A percentile compares a stretch with the other conserved stretches of the same genome.
These are phyloP conservation scores for Nakazawaea populi DNA, from an alignment of 805 yeast genomes.

Conservation along the genomic window DNA sequence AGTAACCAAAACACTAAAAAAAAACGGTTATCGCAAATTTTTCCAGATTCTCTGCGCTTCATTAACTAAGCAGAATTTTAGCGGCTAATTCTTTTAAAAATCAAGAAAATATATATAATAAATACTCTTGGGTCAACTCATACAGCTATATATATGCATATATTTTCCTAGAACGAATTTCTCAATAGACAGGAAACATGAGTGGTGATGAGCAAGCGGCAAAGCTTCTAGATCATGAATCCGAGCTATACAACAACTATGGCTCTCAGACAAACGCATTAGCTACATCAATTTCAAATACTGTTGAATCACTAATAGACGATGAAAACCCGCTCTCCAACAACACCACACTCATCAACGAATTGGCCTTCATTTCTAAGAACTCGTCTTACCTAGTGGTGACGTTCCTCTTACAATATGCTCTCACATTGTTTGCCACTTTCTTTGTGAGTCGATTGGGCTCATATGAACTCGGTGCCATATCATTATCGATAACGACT, in stretches of 20 bases:
- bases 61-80: not conserved
- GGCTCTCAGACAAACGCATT: slow-evolving; percentile 19
- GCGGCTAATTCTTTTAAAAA: not conserved
- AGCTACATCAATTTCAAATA: slow-evolving; percentile 17
- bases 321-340: not conserved
- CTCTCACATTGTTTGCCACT: slow-evolving; percentile 61
- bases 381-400: slow-evolving; percentile 41
- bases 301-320: slow-evolving; percentile 5
- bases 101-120: not conserved
- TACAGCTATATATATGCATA: no score
- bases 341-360: slow-evolving; percentile 6
- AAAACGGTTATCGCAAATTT: no score
- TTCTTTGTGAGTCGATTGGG: slow-evolving; percentile 80
- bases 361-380: slow-evolving; percentile 17
- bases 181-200: not conserved
- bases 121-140: no score
- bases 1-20: no score
- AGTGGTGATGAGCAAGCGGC: not conserved
- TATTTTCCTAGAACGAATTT: no score
- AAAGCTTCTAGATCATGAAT: not conserved
- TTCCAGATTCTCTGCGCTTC: no score
- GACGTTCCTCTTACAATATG: slow-evolving; percentile 66
- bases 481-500: slow-evolving; percentile 78
- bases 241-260: slow-evolving; percentile 3
- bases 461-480: slow-evolving; percentile 75